Percentiles rank a stretch among this genome's conserved stretches.
These are phyloP conservation scores for Vanilla planifolia DNA, from an alignment of 106 monocot genomes.

Conservation along the genomic window DNA sequence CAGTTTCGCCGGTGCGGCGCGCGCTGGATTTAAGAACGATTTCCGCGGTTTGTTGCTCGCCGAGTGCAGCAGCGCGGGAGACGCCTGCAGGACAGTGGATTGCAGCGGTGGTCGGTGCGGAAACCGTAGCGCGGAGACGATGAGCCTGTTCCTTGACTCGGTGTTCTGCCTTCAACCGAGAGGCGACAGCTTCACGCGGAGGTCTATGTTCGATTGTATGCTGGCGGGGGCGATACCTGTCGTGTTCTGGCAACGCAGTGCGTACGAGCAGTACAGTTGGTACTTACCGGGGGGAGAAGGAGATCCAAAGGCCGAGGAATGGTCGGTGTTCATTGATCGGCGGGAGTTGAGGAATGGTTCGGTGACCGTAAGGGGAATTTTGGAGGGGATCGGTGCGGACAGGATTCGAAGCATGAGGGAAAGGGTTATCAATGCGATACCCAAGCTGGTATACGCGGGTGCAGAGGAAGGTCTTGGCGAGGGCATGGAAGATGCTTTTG, in stretches of 20 bases:
- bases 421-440: constrained; percentile 62
- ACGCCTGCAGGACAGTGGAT: constrained; percentile 47
- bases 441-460: constrained; percentile 57
- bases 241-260: constrained; percentile 77
- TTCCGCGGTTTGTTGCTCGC: constrained; percentile 45
- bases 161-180: constrained; percentile 84
- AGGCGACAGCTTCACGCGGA: constrained; percentile 83
- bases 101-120: constrained; percentile 45
- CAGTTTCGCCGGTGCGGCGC: constrained; percentile 69
- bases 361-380: constrained; percentile 29
- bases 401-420: constrained; percentile 72
- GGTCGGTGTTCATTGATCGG: constrained; percentile 81
- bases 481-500: constrained; percentile 58
- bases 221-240: constrained; percentile 90
- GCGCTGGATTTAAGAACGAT: constrained; percentile 49
- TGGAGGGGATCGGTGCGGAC: constrained; percentile 60
- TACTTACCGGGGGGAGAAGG: constrained; percentile 33
- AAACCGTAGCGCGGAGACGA: constrained; percentile 39
- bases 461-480: constrained; percentile 31
- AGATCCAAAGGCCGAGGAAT: constrained; percentile 19
- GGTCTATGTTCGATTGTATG: constrained; percentile 95
- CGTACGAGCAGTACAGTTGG: constrained; percentile 70
- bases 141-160: constrained; percentile 64
- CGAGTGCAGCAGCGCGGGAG: constrained; percentile 33
- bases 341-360: constrained; percentile 48